Evolutionary conservation across 768 basidiomycete genomes (phyloP).

Genomic region (Trametes villosa): DNA sequence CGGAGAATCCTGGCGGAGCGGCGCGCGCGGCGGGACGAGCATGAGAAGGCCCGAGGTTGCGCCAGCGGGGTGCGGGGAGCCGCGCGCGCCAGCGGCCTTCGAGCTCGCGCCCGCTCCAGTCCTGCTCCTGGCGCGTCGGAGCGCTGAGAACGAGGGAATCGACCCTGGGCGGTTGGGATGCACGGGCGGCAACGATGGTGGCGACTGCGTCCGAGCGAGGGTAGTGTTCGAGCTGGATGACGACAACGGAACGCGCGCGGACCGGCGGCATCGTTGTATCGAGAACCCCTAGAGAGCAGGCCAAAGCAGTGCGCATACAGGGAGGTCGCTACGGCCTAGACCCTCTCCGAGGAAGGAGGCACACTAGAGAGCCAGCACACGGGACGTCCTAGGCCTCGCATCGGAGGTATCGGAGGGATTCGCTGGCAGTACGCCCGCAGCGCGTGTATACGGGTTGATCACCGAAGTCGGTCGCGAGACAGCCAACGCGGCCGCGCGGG

Average conservation of each 20-base stretch:
- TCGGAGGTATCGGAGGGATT: conserved; percentile 4
- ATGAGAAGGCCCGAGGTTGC: conserved; percentile 25
- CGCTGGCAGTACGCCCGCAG: background rate
- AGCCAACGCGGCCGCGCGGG: background rate
- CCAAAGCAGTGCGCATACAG: background rate
- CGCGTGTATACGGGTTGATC: conserved; percentile 12
- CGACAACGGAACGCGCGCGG: background rate
- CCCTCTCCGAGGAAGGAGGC: background rate
- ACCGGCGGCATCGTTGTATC: background rate
- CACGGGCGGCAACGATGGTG: background rate
- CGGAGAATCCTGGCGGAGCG: conserved; percentile 14
- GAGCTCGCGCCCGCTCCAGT: background rate
- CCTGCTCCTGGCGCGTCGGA: conserved; percentile 4
- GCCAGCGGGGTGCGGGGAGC: background rate
- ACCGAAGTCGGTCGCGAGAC: background rate
- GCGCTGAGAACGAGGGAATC: conserved; percentile 3
- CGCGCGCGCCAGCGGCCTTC: too few relatives aligned
- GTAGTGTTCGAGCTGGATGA: background rate
- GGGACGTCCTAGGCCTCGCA: conserved; percentile 12
- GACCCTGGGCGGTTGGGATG: background rate
- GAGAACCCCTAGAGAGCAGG: background rate
- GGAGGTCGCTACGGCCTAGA: background rate
- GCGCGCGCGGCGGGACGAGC: conserved; percentile 17
- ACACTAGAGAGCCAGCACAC: too few relatives aligned
- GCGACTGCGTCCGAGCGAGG: background rate